phyloP scores from a whole-genome alignment of 2,329 filamentous ascomycete genomes.

The Helotiales sp. region DNA sequence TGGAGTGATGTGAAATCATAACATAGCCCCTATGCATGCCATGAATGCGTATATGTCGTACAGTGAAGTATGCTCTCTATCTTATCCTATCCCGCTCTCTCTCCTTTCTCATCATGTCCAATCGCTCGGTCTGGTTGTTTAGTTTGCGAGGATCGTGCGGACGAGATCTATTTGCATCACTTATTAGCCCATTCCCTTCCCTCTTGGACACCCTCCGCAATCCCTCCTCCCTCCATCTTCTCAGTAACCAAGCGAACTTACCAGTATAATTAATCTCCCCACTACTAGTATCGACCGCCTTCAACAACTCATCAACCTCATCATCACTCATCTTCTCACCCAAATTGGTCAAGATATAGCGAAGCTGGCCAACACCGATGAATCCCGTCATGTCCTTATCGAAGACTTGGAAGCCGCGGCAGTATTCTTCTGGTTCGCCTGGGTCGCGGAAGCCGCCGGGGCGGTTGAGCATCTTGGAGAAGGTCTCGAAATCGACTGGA shows the following conservation, averaged over 20 bases:
- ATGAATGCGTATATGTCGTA: slow-evolving; percentile 31
- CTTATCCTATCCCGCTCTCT: background rate
- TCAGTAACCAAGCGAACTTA: no score
- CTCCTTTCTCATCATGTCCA: background rate
- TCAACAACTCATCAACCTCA: slow-evolving; percentile 97
- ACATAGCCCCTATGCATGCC: slow-evolving; percentile 28
- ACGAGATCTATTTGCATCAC: slow-evolving; percentile 75
- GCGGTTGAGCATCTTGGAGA: slow-evolving; percentile 94
- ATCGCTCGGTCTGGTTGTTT: slow-evolving; percentile 40
- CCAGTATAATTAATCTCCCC: slow-evolving; percentile 98
- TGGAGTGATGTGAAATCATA: no score
- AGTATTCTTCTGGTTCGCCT: slow-evolving; percentile 97
- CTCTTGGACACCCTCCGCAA: background rate
- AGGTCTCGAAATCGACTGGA: slow-evolving; percentile 95
- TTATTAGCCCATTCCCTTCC: slow-evolving; percentile 20
- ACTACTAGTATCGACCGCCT: slow-evolving; percentile 94
- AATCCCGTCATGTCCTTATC: slow-evolving; percentile 99
- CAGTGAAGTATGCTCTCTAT: slow-evolving; percentile 31
- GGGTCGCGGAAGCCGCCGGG: slow-evolving; percentile 98
- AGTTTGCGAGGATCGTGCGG: slow-evolving; percentile 86
- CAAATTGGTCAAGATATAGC: slow-evolving; percentile 96
- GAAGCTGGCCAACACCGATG: slow-evolving; percentile 95
- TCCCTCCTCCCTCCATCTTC: no score
- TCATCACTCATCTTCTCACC: slow-evolving; percentile 99
- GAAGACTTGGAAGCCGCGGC: slow-evolving; percentile 98